Conservation (phyloP, 2,329 filamentous ascomycete genomes). For the Paradendryphiella salina region DNA sequence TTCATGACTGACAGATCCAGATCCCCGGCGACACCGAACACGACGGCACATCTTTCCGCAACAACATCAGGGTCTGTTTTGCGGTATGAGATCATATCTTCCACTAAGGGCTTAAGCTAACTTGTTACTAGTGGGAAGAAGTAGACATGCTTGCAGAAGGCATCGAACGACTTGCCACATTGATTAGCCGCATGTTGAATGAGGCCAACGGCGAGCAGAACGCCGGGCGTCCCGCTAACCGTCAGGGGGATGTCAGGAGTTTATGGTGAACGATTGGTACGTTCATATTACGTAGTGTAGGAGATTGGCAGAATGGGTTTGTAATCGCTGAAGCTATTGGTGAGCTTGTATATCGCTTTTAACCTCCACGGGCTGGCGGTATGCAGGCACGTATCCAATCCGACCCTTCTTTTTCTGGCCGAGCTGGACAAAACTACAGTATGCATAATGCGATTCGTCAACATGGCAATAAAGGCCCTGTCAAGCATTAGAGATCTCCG, state of each 20-base stretch:
- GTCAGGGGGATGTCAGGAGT: conserved; percentile 28
- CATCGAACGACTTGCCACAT: conserved; percentile 62
- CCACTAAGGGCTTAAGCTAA: conserved; percentile 9
- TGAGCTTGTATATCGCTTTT: not conserved
- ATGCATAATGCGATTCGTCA: conserved; percentile 15
- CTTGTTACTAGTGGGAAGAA: conserved; percentile 57
- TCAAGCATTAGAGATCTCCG: conserved; percentile 30
- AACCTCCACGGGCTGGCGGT: not conserved
- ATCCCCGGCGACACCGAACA: conserved; percentile 53
- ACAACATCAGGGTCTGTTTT: conserved; percentile 49
- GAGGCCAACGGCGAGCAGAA: conserved; percentile 23
- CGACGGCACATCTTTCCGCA: conserved; percentile 58
- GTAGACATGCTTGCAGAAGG: conserved; percentile 68
- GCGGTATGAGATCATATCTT: conserved; percentile 22
- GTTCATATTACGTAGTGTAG: not conserved
- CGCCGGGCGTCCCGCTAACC: conserved; percentile 16
- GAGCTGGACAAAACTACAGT: not conserved
- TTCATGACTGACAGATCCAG: conserved; percentile 25
- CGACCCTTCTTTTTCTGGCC: not conserved
- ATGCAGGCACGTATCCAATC: not conserved
- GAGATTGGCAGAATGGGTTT: not conserved
- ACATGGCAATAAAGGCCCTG: conserved; percentile 13
- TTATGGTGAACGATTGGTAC: conserved; percentile 37
- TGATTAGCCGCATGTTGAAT: conserved; percentile 50
- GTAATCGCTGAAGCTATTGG: not conserved